Percentiles rank a stretch among this genome's conserved stretches.
Evolutionary conservation across 352 stramenopile species (phyloP).

Genomic region (Elongisporangium prolatum): DNA sequence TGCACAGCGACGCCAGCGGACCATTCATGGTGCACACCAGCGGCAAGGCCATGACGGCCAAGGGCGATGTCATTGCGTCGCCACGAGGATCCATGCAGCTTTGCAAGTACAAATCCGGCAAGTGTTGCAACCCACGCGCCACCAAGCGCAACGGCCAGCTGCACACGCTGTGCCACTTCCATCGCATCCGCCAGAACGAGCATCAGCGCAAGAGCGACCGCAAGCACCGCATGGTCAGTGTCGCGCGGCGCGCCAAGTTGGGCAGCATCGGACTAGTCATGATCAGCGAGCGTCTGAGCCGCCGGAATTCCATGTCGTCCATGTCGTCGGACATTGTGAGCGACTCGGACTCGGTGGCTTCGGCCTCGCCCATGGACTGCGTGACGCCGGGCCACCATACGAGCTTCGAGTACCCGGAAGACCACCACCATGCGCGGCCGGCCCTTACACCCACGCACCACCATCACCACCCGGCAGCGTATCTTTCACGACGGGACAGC

Average conservation of each 20-base stretch:
- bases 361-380: conserved; percentile 31
- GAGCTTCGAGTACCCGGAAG: conserved; percentile 1
- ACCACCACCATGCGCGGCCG: conserved; percentile 7
- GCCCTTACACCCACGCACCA: conserved; percentile 8
- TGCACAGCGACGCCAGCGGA: neutral
- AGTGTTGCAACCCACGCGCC: conserved; percentile 76
- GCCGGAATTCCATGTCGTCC: conserved; percentile 19
- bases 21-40: neutral
- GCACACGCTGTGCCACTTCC: conserved; percentile 84
- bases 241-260: conserved; percentile 67
- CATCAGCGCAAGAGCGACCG: conserved; percentile 86
- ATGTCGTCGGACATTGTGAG: conserved; percentile 28
- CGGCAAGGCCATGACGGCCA: neutral
- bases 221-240: conserved; percentile 81
- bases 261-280: conserved; percentile 51
- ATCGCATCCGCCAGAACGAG: conserved; percentile 79
- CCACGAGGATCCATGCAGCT: conserved; percentile 45
- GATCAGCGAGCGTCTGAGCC: conserved; percentile 13
- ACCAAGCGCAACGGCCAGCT: conserved; percentile 83
- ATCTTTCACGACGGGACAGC: conserved; percentile 4
- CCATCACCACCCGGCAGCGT: conserved; percentile 5
- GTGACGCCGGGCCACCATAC: conserved; percentile 1
- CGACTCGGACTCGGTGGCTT: conserved; percentile 20
- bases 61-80: conserved; percentile 15
- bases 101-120: conserved; percentile 87